phyloP scores from a whole-genome alignment of 2,329 filamentous ascomycete species.

The Cladosporium sp. region DNA sequence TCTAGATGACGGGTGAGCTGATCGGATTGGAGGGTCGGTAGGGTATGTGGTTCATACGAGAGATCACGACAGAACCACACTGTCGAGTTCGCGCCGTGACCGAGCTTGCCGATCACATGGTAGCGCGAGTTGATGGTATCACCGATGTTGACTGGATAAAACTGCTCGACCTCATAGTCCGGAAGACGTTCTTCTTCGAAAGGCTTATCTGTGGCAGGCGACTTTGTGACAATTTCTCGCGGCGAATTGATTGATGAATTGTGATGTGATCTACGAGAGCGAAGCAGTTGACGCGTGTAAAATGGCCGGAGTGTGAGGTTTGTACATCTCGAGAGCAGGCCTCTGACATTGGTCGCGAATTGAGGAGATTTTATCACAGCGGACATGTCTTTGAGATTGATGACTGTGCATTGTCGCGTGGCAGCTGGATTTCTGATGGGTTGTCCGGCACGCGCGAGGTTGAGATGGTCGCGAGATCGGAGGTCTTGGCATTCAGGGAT shows the following conservation, averaged over 20 bases:
- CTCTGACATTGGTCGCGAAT: not conserved
- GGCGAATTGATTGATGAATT: not conserved
- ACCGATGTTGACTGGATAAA: constrained; percentile 43
- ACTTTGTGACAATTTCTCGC: not conserved
- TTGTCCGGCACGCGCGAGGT: not conserved
- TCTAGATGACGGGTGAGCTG: not conserved
- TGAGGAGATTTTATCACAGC: not conserved
- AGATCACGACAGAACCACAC: constrained; percentile 47
- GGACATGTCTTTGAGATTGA: not conserved
- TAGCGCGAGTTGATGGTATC: constrained; percentile 40
- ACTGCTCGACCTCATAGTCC: constrained; percentile 36
- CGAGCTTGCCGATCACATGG: constrained; percentile 47
- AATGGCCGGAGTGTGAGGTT: not conserved
- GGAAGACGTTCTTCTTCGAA: constrained; percentile 36
- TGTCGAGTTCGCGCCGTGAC: constrained; percentile 46
- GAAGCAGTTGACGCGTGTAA: not conserved
- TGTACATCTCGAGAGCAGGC: not conserved
- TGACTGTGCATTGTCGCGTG: not conserved
- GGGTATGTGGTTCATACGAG: not conserved
- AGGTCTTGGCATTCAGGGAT: not conserved
- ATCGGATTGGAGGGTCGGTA: not conserved
- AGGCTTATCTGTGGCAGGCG: too few relatives aligned
- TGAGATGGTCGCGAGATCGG: not conserved
- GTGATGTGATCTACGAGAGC: not conserved
- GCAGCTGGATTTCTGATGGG: too few relatives aligned